Percentiles rank a stretch among this genome's conserved stretches.
phyloP scores from a whole-genome alignment of 768 basidiomycete species.

The Boletus reticuloceps region DNA sequence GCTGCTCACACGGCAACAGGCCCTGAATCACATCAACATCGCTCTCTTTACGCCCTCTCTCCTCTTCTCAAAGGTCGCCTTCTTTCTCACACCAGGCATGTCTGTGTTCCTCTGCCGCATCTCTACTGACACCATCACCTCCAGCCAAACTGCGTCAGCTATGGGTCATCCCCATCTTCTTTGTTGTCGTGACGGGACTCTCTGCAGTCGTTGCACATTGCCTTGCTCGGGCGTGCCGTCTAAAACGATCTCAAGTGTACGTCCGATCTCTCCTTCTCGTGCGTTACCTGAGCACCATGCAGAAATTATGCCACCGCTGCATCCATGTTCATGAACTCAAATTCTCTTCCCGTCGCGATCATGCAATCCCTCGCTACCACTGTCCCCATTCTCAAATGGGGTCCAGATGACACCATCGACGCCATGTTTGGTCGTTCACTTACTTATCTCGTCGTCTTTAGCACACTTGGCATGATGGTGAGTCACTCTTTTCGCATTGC shows the following conservation, averaged over 20 bases:
- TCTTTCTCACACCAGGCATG: constrained; percentile 78
- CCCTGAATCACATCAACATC: constrained; percentile 80
- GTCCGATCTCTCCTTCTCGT: constrained; percentile 13
- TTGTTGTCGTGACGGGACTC: constrained; percentile 67
- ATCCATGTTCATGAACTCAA: constrained; percentile 92
- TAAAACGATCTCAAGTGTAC: constrained; percentile 77
- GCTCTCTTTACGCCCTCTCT: constrained; percentile 87
- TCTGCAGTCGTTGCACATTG: constrained; percentile 68
- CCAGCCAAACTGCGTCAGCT: constrained; percentile 74
- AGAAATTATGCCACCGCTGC: constrained; percentile 81
- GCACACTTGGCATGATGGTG: constrained; percentile 94
- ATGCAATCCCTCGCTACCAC: constrained; percentile 88
- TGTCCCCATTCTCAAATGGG: constrained; percentile 83
- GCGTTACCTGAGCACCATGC: neutral
- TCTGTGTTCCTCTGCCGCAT: neutral
- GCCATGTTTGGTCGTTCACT: constrained; percentile 91
- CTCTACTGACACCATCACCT: neutral
- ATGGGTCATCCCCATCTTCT: constrained; percentile 87
- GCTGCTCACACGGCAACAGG: constrained; percentile 36
- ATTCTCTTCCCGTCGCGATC: constrained; percentile 91
- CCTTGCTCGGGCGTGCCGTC: constrained; percentile 59
- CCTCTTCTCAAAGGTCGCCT: constrained; percentile 93
- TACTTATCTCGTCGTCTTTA: constrained; percentile 88
- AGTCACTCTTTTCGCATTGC: constrained; percentile 26
- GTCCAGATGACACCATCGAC: constrained; percentile 71